Base-by-base conservation (phyloP, 441 rosid genomes). In the Populus trichocarpa region DNA sequence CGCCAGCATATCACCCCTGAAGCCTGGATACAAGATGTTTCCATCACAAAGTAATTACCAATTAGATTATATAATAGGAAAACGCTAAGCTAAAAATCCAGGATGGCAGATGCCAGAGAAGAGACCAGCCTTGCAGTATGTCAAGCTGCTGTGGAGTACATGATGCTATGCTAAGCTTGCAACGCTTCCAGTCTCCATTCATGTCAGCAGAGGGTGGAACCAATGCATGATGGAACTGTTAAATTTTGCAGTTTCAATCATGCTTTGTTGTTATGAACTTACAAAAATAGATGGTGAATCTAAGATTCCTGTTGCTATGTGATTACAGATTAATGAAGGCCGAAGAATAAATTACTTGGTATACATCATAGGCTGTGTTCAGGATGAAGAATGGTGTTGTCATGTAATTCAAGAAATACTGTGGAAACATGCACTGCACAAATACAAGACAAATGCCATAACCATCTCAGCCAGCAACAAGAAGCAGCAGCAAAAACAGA, bases 151-250 rank as follows among this genome's bases (percentile, higher is more conserved):
- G 71, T 18, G 86, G 71, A 23, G 87, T 78, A 75, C 98, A 94
- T 75, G 81, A 84, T 6, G 84, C 89, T 77, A 88, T 86, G 80
- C 92, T 82, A 67, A 88, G 79, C 81, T 93, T 89, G 85, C 99
- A 94, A 26, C 87, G 85, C 38, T 83, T 94, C 99, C 99, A 96
- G 77, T 72, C 83, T 46, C 98, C 98, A 26, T 78, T 85, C 38
- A 90, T 86, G 82, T 96, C 99, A 0, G 99, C 94, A 6, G 97
- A 82, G 69, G 90, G 86, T 72, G 99, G 99, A 82, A 97, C 98
- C 81, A 96, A 85, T 80, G 91, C 88, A 78, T 96, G 97, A 84
- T 90, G 89, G 67, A 93, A 86, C 98, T 96, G 89, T 83, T 59
- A 53, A 73, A 23, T 57, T 38, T 73, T 36, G 16, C 75, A 75